Conservation (phyloP, 148 eudicot genomes). For the Simmondsia chinensis region DNA sequence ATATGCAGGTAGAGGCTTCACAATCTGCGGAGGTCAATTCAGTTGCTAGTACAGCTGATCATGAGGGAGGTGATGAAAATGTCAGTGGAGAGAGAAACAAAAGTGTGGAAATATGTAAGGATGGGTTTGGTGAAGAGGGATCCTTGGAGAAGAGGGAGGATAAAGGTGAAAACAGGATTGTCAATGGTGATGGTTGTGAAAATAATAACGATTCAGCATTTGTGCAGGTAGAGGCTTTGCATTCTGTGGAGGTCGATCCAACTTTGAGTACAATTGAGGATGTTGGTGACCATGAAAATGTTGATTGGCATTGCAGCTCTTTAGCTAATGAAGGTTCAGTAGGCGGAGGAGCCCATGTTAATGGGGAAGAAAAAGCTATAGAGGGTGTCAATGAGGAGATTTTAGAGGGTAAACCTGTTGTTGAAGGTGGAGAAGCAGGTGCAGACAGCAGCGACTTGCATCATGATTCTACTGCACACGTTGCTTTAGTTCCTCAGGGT, state of each 20-base stretch:
- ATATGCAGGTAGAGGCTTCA: no score
- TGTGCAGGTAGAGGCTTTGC: not conserved
- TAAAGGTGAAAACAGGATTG: no score
- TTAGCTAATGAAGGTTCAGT: not conserved
- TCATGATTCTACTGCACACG: not conserved
- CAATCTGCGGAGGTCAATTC: no score
- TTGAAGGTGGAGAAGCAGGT: slow-evolving; percentile 5
- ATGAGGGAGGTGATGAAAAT: no score
- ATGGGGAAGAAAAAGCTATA: slow-evolving; percentile 2
- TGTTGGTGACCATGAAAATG: slow-evolving; percentile 1
- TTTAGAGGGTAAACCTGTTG: slow-evolving; percentile 8
- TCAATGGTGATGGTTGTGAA: slow-evolving; percentile 8
- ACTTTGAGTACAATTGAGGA: not conserved
- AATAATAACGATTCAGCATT: not conserved
- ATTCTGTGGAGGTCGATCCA: not conserved
- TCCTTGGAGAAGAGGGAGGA: no score
- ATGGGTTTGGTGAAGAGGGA: no score
- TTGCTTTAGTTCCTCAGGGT: not conserved
- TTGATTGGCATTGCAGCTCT: slow-evolving; percentile 2
- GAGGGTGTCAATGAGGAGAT: not conserved
- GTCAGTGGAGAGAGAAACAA: no score
- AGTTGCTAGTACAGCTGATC: no score
- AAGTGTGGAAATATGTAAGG: no score
- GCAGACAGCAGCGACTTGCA: not conserved
- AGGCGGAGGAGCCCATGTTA: slow-evolving; percentile 4